phyloP scores from a whole-genome alignment of 225 moss, liverwort and hornwort genomes.

The Ulota crispa region DNA sequence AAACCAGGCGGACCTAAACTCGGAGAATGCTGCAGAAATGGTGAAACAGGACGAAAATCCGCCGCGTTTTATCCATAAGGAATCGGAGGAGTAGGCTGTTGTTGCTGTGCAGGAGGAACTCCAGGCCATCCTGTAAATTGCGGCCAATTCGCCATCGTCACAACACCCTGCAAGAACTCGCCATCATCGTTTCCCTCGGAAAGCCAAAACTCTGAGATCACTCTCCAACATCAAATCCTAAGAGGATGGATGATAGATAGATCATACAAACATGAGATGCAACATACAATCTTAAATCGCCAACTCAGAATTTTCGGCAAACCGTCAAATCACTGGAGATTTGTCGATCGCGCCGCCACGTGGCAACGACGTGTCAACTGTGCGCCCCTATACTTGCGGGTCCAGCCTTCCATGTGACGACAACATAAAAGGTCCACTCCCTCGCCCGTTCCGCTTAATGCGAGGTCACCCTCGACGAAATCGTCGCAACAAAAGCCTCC shows the following conservation, averaged over 20 bases:
- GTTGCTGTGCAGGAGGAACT: not conserved
- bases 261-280: accelerated
- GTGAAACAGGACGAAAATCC: constrained; percentile 19
- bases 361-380: constrained; percentile 36
- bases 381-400: constrained; percentile 20
- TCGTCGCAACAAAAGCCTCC: not conserved
- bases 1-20: constrained; percentile 13
- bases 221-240: constrained; percentile 28
- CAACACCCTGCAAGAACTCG: not conserved
- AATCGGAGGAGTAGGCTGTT: not conserved
- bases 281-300: not conserved
- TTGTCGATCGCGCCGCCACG: constrained; percentile 18
- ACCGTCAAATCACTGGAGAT: constrained; percentile 10
- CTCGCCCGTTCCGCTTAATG: constrained; percentile 10
- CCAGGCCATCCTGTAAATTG: constrained; percentile 30
- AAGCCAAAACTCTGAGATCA: not conserved
- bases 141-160: constrained; percentile 45
- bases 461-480: constrained; percentile 9
- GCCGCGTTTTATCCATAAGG: not conserved
- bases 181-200: not conserved
- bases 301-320: constrained; percentile 23
- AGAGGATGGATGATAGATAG: not conserved
- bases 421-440: constrained; percentile 23
- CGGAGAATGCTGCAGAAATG: constrained; percentile 24
- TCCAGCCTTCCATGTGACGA: constrained; percentile 48